A percentile compares a stretch with the other conserved stretches of the same genome.
Conservation (phyloP, 495 filamentous ascomycete species). For the Hypoxylon fragiforme region DNA sequence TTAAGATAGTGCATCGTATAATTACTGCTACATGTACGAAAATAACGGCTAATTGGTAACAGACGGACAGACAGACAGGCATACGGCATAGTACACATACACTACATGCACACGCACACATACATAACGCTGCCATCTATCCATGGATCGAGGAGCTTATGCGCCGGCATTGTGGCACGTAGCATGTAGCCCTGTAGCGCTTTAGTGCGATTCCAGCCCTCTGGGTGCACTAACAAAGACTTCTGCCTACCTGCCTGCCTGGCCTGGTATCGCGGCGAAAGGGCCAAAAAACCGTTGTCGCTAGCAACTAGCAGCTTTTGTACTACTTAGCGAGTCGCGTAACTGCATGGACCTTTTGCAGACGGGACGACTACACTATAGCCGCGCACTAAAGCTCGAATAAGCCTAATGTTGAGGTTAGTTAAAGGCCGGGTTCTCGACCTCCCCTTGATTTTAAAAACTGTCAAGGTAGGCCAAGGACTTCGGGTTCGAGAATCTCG, state of each 20-base stretch:
- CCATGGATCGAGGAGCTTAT: conserved; percentile 11
- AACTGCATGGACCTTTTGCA: conserved; percentile 37
- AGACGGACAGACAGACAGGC: not conserved
- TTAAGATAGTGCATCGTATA: conserved; percentile 17
- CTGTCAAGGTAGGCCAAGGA: conserved; percentile 9
- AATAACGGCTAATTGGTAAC: conserved; percentile 29
- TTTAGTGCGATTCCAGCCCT: conserved; percentile 30
- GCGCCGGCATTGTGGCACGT: too few relatives aligned
- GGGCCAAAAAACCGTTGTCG: conserved; percentile 15
- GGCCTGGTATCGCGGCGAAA: conserved; percentile 24
- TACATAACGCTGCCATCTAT: too few relatives aligned
- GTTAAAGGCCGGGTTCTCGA: conserved; percentile 27
- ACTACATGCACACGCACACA: too few relatives aligned
- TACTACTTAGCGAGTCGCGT: not conserved
- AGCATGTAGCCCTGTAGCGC: too few relatives aligned
- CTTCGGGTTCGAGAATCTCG: conserved; percentile 9
- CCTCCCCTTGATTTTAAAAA: conserved; percentile 10
- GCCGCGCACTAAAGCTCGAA: conserved; percentile 27
- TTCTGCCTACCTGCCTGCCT: conserved; percentile 13
- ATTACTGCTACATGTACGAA: not conserved
- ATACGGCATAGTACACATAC: too few relatives aligned
- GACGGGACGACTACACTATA: conserved; percentile 21
- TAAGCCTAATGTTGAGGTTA: conserved; percentile 16
- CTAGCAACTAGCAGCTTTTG: not conserved
- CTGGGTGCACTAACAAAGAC: conserved; percentile 29